Conservation (phyloP, 495 filamentous ascomycete species). For the Chaetomium cochliodes region DNA sequence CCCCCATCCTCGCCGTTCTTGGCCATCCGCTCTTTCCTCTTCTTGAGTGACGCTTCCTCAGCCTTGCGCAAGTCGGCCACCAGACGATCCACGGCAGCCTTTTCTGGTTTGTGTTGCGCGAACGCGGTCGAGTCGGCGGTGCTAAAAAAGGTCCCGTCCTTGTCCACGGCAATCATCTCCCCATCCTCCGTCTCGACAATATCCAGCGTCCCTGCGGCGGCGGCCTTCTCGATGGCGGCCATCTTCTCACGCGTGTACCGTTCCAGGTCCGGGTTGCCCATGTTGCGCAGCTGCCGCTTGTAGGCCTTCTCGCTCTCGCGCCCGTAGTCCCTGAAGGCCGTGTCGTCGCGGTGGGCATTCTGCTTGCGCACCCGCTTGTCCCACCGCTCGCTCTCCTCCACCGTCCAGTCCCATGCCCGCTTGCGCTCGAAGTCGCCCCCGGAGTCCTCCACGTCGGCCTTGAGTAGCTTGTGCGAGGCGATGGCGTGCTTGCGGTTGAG, state of each 20-base stretch:
- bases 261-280: constrained; percentile 67
- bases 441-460: constrained; percentile 78
- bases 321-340: constrained; percentile 86
- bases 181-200: constrained; percentile 93
- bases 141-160: constrained; percentile 83
- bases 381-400: constrained; percentile 92
- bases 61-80: constrained; percentile 84
- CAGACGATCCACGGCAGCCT: constrained; percentile 84
- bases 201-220: constrained; percentile 73
- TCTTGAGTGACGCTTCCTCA: constrained; percentile 80
- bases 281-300: constrained; percentile 78
- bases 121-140: constrained; percentile 79
- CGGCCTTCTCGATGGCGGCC: constrained; percentile 78
- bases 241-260: constrained; percentile 82
- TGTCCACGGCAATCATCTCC: constrained; percentile 90
- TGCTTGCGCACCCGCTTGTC: constrained; percentile 87
- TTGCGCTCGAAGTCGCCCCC: constrained; percentile 97
- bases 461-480: constrained; percentile 88
- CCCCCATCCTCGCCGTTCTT: constrained; percentile 71
- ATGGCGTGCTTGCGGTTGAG: constrained; percentile 78
- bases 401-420: constrained; percentile 97
- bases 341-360: constrained; percentile 74
- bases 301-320: constrained; percentile 88
- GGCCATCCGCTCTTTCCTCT: constrained; percentile 72
- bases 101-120: constrained; percentile 81